Base-by-base conservation (phyloP, 768 basidiomycete species). In the Suillus americanus region DNA sequence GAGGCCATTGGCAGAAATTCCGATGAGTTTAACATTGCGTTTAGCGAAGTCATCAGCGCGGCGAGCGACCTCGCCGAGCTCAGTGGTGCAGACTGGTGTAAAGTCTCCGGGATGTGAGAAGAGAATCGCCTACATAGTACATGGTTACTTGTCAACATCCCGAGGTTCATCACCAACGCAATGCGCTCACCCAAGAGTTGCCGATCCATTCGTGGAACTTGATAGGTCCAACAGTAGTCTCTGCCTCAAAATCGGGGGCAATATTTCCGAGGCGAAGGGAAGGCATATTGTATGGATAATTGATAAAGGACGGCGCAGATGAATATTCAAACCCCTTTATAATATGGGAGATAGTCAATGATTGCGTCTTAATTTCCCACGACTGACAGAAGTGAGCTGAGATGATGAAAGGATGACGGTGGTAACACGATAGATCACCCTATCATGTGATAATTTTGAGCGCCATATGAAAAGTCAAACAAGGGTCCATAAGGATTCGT, bases 21-120 rank as follows among this genome's bases (percentile, higher is more conserved):
- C 95, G 67, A 96, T 94, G 66, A 97, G 84, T 80, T 99, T 98
- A 73, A 98, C 95, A 69, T 88, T 86, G 66, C 97, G 90, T 73
- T 89, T 87, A 59, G 80, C 82, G 75, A 98, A 99, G 77, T 98
- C 96, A 18, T 81, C 81, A 14, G 87, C 84, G 65, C 93, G 91
- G 67, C 94, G 89, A 59, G 97, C 91, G 51, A 97, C 95, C 76
- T 97, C 97, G 60, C 94, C 95, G 43, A 99, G 90, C 81, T 99
- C 97, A 62, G 97, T 99, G 56, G 97, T 96, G 85, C 93, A 95
- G 61, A 96, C 90, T 57, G 92, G 91, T n/a, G 91, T 92, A 74
- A 94, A 94, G 74, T 94, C 91, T 51, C 91, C 95, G 1, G 95
- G 95, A 78, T 97, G 95, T 37, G 95, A 97, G 86, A 98, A 99